These are phyloP conservation scores for Clarireedia hainanense DNA, from an alignment of 2,329 filamentous ascomycete genomes.

Conservation along the genomic window DNA sequence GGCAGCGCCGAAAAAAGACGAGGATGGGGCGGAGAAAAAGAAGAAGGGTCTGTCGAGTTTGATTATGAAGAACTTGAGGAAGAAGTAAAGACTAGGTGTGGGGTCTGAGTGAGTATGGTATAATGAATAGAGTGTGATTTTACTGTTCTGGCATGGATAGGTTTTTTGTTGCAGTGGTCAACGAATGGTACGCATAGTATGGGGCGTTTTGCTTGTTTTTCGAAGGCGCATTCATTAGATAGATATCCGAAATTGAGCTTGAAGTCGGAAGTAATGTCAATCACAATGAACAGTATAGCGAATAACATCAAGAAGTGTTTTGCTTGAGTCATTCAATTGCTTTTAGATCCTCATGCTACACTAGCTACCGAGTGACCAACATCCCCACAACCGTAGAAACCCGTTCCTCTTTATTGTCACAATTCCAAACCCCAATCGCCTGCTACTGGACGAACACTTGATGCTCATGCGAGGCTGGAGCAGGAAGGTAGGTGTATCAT, in stretches of 20 bases:
- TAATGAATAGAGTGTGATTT: neutral
- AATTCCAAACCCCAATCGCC: conserved; percentile 10
- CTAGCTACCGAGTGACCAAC: conserved; percentile 10
- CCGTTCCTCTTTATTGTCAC: conserved; percentile 20
- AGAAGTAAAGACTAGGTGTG: neutral
- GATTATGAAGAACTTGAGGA: conserved; percentile 7
- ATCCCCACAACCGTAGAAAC: neutral
- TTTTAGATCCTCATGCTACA: neutral
- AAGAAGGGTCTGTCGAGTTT: conserved; percentile 4
- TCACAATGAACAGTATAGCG: neutral
- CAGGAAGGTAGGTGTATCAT: conserved; percentile 1
- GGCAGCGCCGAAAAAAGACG: conserved; percentile 23
- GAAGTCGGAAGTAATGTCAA: neutral
- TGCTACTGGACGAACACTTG: neutral
- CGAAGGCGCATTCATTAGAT: neutral
- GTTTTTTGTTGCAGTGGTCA: neutral
- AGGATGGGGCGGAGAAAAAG: conserved; percentile 9
- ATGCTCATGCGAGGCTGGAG: too few relatives aligned
- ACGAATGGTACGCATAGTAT: neutral
- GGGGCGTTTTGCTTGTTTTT: neutral
- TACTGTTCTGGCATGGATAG: neutral
- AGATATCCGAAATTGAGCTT: neutral
- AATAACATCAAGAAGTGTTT: neutral
- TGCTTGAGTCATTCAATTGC: conserved; percentile 4
- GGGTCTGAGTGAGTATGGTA: conserved; percentile 2